Evolutionary conservation across 352 stramenopile species (phyloP), one percentile per base, ranked within the genome.

Genomic region (Aphanomyces euteiches): DNA sequence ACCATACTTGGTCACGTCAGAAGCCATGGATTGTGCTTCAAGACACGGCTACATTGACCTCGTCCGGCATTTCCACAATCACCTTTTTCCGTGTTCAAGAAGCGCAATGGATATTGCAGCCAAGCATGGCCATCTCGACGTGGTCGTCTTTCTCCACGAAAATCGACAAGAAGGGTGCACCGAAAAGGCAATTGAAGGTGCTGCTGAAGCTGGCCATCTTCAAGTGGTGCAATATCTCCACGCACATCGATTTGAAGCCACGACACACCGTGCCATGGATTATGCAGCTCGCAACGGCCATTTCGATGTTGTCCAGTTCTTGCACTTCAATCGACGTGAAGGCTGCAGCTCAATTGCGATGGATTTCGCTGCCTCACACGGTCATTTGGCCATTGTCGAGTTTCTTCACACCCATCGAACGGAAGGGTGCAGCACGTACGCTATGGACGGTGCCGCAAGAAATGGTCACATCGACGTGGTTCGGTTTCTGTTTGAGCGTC

Each of bases 221-320:
- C 3, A 4, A 7, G 17, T 72, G 19, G 54, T 72, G n/a, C 39
- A 57, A 28, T 72, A 57, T 28, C 54, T 72, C 19, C 66, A 72
- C 39, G 34, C n/a, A 3, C 34, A 77, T 28, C 72, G 72, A 7
- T 47, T 1, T 2, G 72, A 78, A 57, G 10, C 39, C 19, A 75
- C 72, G 13, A 77, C 72, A 34, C 66, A 57, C 28, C 59, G 69
- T 37, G 72, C 72, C n/a, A 77, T 79, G 72, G 74, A 79, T 56
- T 74, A 75, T 39, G 74, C 74, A 6, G 72, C 68, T 19, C 70
- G 69, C n/a, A 75, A 75, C 43, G 74, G 74, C 7, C 58, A 77
- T 68, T 73, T 75, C 19, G 58, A 77, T n/a, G 69, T 79, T 5
- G 43, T 79, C 40, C 39, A 63, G 17, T 79, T 75, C 39, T 47